Evolutionary conservation across 129 eudicot genomes (phyloP).

Genomic region (Solidago caesia): DNA sequence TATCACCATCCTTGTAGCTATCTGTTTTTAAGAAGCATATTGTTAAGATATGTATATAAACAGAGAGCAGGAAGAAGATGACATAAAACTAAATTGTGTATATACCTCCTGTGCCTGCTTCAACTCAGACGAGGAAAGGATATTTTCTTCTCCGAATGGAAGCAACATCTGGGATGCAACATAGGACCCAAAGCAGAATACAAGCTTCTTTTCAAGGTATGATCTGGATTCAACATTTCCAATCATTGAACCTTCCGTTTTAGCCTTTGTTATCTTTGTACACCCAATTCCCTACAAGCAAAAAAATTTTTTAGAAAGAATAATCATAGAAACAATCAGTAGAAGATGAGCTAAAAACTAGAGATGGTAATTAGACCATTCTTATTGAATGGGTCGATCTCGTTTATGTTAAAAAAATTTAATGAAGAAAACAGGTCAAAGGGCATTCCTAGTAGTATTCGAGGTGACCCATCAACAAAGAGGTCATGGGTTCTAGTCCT

Average conservation of each 20-base stretch:
- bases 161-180: constrained; percentile 83
- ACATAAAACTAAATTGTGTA: constrained; percentile 9
- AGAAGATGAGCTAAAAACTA: not conserved
- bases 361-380: not conserved
- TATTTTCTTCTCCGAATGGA: constrained; percentile 95
- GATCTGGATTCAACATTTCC: constrained; percentile 87
- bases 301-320: constrained; percentile 2
- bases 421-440: not conserved
- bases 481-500: too few species aligned
- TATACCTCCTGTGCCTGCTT: constrained; percentile 89
- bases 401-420: not conserved
- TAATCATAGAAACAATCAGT: not conserved
- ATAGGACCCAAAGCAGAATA: constrained; percentile 86
- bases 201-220: constrained; percentile 91
- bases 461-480: too few species aligned
- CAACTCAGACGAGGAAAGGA: constrained; percentile 74
- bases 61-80: constrained; percentile 16
- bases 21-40: constrained; percentile 46
- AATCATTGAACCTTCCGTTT: constrained; percentile 47
- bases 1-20: constrained; percentile 92
- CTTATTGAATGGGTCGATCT: not conserved
- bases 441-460: not conserved
- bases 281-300: constrained; percentile 87
- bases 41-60: constrained; percentile 7
- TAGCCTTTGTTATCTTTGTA: constrained; percentile 77